phyloP scores from a whole-genome alignment of 495 filamentous ascomycete genomes.

The Lophiostoma macrostomum region DNA sequence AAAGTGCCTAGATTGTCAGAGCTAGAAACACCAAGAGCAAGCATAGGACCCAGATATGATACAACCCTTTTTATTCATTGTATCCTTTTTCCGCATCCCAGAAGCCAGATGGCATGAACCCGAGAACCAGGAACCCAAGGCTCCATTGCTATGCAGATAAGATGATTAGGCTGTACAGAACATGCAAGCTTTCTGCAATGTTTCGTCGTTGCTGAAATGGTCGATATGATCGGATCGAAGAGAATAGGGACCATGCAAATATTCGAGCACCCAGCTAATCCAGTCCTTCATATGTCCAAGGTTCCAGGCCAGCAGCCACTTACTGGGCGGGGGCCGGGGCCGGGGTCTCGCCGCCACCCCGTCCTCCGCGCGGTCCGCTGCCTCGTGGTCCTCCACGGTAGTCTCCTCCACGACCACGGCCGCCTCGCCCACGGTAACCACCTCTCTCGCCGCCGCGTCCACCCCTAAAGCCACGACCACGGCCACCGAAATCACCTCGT shows the following conservation, averaged over 20 bases:
- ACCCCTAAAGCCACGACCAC: constrained; percentile 42
- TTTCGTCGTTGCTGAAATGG: constrained; percentile 20
- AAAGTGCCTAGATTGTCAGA: no score
- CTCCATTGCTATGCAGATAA: constrained; percentile 34
- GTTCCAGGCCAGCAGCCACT: not conserved
- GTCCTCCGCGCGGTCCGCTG: constrained; percentile 42
- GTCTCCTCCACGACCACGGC: constrained; percentile 25
- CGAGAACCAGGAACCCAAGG: constrained; percentile 23
- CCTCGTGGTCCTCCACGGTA: constrained; percentile 41
- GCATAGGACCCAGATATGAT: constrained; percentile 11
- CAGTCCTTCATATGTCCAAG: constrained; percentile 19
- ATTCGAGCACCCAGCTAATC: constrained; percentile 22
- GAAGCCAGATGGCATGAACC: constrained; percentile 23
- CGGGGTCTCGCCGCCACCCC: constrained; percentile 23
- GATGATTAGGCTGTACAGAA: constrained; percentile 27
- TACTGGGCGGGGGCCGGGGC: no score
- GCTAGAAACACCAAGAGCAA: not conserved
- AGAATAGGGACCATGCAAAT: constrained; percentile 17
- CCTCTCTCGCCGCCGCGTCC: constrained; percentile 48
- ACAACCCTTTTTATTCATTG: constrained; percentile 19
- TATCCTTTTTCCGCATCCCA: constrained; percentile 23
- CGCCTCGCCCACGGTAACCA: constrained; percentile 27
- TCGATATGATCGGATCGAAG: constrained; percentile 20
- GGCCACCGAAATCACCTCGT: constrained; percentile 35
- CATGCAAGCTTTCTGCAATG: constrained; percentile 20